phyloP scores from a whole-genome alignment of 441 rosid species.

The Erysimum pusillum region DNA sequence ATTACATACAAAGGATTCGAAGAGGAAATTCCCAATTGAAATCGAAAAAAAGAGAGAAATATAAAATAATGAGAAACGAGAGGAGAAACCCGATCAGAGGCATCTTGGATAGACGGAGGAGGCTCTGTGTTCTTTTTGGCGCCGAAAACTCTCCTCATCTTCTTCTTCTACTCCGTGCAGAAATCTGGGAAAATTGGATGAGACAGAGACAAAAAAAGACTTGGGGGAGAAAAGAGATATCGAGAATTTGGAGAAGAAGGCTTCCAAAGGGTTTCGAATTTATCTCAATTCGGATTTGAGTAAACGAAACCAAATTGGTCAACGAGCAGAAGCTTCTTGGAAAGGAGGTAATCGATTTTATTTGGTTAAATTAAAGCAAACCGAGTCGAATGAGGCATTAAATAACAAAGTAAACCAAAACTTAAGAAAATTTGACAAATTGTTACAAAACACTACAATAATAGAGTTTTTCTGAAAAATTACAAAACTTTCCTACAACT shows the following conservation, averaged over 20 bases:
- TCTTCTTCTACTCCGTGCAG: slow-evolving; percentile 21
- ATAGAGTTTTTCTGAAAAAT: slow-evolving; percentile 32
- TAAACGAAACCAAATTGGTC: slow-evolving; percentile 7
- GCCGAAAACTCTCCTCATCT: slow-evolving; percentile 93
- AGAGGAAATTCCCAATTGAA: background rate
- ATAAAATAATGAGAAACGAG: background rate
- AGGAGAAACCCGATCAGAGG: slow-evolving; percentile 80
- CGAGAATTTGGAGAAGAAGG: slow-evolving; percentile 19
- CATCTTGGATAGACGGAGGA: slow-evolving; percentile 87
- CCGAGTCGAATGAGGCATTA: background rate
- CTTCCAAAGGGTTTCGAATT: slow-evolving; percentile 16
- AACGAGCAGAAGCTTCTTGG: slow-evolving; percentile 16
- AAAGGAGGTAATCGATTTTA: background rate
- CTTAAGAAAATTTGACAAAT: slow-evolving; percentile 2
- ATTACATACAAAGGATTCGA: slow-evolving; percentile 9
- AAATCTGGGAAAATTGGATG: slow-evolving; percentile 9
- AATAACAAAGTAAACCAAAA: background rate
- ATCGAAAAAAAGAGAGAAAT: background rate
- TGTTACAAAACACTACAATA: slow-evolving; percentile 25
- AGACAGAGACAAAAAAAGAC: background rate
- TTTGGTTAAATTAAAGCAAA: background rate
- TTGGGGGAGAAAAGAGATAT: background rate
- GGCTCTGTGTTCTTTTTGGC: slow-evolving; percentile 90
- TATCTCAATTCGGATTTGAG: background rate
- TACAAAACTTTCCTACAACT: slow-evolving; percentile 50